Evolutionary conservation across 768 basidiomycete genomes (phyloP), one percentile per base, ranked within the genome.

Genomic region (Leccinum pellstonianum): DNA sequence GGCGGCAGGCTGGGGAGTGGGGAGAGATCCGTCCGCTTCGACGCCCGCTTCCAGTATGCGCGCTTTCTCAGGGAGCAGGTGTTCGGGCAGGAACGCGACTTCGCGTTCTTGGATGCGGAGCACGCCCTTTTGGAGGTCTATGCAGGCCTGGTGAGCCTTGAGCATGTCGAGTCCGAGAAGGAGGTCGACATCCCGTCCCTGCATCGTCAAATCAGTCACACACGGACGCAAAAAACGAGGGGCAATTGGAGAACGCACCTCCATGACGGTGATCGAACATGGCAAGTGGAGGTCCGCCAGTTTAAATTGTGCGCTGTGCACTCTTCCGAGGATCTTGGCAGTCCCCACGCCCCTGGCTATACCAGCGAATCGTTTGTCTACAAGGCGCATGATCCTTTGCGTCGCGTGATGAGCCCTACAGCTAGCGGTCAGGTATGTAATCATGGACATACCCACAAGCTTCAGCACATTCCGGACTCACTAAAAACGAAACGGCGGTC

Each of bases 101-200:
- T 97, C 93, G 14, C 92, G 83, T 17, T 85, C 89, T 77, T 94
- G 91, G 53, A 99, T 98, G n/a, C 93, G 84, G 21, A 99, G 85
- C 12, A 91, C 90, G 64, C 87, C 85, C 73, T 93, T 93, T 66
- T 87, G 81, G 23, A 99, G 83, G 74, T 99, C 97, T 72, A 99
- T 98, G 69, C 87, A 91, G 5, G 95, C 96, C 70, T 97, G 95
- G 72, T 98, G 92, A 0, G 95, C 91, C 75, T 94, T 98, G 61
- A 98, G 85, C 97, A 98, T 98, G 80, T 99, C 97, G n/a, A 99
- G 82, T 7, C 97, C 97, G 46, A 99, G 88, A 3, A 99, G 79
- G n/a, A 99, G 85, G 69, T 98, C 96, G 50, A 98, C 94, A 58
- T 91, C 87, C 33, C 87, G 85, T 38, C 95, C 95, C 91, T 94